phyloP scores from a whole-genome alignment of 176 grass and related monocot species.

The Oryza australiensis region DNA sequence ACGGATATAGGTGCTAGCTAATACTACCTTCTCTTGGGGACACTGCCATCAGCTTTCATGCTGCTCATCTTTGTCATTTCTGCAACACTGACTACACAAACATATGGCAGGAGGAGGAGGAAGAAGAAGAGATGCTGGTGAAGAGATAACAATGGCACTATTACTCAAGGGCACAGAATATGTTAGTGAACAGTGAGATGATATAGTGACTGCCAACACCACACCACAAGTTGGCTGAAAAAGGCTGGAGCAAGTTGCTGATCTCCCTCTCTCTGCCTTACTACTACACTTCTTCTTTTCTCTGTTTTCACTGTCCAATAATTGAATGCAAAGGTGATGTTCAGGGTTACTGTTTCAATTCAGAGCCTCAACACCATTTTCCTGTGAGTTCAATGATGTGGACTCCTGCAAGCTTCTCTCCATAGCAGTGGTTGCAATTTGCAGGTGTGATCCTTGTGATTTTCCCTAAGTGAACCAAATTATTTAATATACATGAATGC shows the following conservation, averaged over 20 bases:
- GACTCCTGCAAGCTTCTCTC: not conserved
- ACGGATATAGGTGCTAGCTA: not conserved
- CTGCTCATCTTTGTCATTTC: constrained; percentile 5
- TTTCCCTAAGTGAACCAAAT: not conserved
- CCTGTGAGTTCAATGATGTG: constrained; percentile 7
- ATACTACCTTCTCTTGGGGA: constrained; percentile 20
- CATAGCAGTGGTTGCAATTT: constrained; percentile 8
- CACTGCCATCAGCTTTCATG: not conserved
- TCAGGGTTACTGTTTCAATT: not conserved
- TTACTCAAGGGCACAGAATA: not conserved
- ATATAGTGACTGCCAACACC: not conserved
- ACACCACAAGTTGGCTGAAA: constrained; percentile 6
- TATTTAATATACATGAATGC: not conserved
- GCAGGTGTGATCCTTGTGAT: constrained; percentile 16
- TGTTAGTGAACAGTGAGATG: not conserved
- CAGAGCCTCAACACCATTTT: not conserved
- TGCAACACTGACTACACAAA: not conserved
- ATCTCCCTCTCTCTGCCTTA: not conserved
- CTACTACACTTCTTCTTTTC: not conserved
- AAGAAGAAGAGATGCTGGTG: not conserved
- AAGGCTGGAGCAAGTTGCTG: not conserved
- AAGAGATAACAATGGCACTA: not conserved
- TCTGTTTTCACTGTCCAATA: not conserved
- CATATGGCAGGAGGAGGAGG: not conserved
- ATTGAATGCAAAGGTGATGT: constrained; percentile 2